Conservation (phyloP, 1,284 basidiomycete species). For the Malassezia japonica region DNA sequence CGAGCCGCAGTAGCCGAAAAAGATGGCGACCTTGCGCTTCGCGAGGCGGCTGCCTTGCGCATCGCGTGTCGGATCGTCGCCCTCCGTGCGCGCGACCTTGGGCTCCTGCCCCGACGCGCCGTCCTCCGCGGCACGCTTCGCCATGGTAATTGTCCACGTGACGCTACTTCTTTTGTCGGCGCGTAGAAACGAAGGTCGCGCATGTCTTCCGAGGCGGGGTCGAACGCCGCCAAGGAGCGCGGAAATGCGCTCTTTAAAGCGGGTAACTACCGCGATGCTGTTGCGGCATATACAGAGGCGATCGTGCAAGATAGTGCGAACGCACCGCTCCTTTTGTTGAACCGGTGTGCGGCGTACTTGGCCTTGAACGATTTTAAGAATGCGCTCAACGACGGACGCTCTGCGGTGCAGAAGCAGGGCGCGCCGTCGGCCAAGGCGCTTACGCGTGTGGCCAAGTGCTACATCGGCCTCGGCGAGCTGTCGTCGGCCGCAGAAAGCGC, state of each 20-base stretch:
- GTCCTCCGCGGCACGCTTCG: background rate
- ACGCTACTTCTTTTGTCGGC: background rate
- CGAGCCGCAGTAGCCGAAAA: constrained; percentile 55
- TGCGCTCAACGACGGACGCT: constrained; percentile 69
- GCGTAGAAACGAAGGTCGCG: constrained; percentile 5
- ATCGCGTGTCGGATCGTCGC: background rate
- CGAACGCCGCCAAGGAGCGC: constrained; percentile 40
- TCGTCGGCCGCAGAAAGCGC: background rate
- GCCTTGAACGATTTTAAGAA: constrained; percentile 63
- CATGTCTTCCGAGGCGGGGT: constrained; percentile 11
- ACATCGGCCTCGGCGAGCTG: constrained; percentile 33
- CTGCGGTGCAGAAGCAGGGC: constrained; percentile 59
- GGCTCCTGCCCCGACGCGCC: background rate
- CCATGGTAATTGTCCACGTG: constrained; percentile 1
- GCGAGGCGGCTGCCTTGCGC: constrained; percentile 49
- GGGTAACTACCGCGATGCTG: constrained; percentile 39
- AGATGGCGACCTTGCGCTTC: constrained; percentile 55
- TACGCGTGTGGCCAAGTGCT: constrained; percentile 34
- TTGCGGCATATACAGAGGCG: constrained; percentile 35
- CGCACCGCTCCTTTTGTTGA: constrained; percentile 68
- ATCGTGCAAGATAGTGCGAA: constrained; percentile 59
- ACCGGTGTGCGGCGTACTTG: constrained; percentile 78
- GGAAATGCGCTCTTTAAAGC: constrained; percentile 42
- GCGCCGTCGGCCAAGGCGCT: constrained; percentile 29
- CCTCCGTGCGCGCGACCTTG: constrained; percentile 2